phyloP scores from a whole-genome alignment of 2,329 filamentous ascomycete species.

The Claviceps quebecensis region DNA sequence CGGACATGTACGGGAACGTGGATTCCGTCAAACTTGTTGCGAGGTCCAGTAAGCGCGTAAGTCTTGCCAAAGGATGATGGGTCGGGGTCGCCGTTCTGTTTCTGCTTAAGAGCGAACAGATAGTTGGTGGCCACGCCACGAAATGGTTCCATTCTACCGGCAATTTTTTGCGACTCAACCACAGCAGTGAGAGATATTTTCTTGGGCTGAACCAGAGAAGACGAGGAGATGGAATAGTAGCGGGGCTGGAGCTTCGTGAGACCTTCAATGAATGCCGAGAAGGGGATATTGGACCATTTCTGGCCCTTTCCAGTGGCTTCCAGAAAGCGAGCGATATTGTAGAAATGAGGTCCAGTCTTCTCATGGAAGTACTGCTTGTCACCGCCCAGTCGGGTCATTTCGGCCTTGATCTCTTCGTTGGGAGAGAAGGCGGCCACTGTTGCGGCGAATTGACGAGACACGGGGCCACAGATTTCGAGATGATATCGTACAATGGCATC shows the following conservation, averaged over 20 bases:
- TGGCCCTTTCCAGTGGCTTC: slow-evolving; percentile 56
- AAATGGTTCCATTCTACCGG: slow-evolving; percentile 65
- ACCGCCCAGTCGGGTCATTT: slow-evolving; percentile 75
- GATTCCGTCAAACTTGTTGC: slow-evolving; percentile 94
- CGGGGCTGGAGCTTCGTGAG: slow-evolving; percentile 90
- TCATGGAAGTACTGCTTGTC: slow-evolving; percentile 95
- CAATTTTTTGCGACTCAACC: slow-evolving; percentile 69
- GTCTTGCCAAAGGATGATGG: slow-evolving; percentile 73
- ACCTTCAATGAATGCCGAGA: slow-evolving; percentile 88
- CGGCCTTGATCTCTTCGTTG: slow-evolving; percentile 67
- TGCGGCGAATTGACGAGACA: slow-evolving; percentile 89
- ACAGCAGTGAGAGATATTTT: slow-evolving; percentile 92
- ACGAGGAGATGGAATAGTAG: slow-evolving; percentile 99
- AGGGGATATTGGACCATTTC: slow-evolving; percentile 74
- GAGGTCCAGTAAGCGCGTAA: slow-evolving; percentile 76
- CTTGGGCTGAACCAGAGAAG: slow-evolving; percentile 82
- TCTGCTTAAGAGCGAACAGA: slow-evolving; percentile 84
- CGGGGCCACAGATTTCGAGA: slow-evolving; percentile 87
- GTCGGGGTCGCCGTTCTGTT: slow-evolving; percentile 77
- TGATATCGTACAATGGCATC: slow-evolving; percentile 89
- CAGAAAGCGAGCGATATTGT: slow-evolving; percentile 82
- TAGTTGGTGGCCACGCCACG: slow-evolving; percentile 97
- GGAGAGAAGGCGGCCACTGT: slow-evolving; percentile 82
- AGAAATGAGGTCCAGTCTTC: slow-evolving; percentile 65
- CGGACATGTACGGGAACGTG: slow-evolving; percentile 91